Evolutionary conservation across 306 rosid genomes (phyloP).

Genomic region (Inga leiocalycina): DNA sequence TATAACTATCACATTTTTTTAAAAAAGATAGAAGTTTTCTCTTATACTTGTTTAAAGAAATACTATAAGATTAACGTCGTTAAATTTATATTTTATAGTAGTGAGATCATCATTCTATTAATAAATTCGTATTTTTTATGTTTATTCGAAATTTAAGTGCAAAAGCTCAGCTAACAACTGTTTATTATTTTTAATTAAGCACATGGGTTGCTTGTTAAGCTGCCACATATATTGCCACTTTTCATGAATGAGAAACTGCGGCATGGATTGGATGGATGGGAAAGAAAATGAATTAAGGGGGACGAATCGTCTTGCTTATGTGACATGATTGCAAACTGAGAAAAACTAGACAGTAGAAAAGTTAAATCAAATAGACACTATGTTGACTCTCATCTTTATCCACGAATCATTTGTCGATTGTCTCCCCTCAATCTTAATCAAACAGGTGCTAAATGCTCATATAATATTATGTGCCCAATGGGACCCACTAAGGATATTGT

Average conservation of each 20-base stretch:
- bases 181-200: neutral
- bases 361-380: constrained; percentile 28
- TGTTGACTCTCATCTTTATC: neutral
- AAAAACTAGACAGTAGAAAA: constrained; percentile 31
- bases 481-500: neutral
- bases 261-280: neutral
- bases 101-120: too few species aligned
- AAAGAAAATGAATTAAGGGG: neutral
- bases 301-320: neutral
- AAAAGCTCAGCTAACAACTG: neutral
- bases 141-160: neutral
- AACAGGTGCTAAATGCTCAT: neutral
- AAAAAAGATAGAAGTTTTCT: too few species aligned
- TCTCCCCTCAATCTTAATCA: neutral
- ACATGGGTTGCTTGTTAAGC: neutral
- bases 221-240: neutral
- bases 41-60: too few species aligned
- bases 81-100: too few species aligned
- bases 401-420: neutral
- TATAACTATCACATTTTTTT: too few species aligned
- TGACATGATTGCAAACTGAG: constrained; percentile 25
- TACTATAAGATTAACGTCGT: too few species aligned
- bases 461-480: neutral
- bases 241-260: neutral
- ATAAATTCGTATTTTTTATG: neutral